Base-by-base conservation (phyloP, 148 eudicot species). In the Rhododendron griersonianum region DNA sequence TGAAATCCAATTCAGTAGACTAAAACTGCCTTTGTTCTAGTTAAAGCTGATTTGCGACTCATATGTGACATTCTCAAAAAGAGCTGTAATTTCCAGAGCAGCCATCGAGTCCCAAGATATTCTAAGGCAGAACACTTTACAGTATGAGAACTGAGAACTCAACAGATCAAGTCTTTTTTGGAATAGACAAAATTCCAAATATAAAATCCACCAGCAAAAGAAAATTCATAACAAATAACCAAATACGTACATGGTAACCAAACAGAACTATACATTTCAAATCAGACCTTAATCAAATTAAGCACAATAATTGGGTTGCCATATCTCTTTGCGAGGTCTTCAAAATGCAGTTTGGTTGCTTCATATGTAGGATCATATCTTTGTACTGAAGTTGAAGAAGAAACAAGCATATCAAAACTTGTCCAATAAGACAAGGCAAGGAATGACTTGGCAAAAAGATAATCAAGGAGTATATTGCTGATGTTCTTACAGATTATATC, bases 351-450 rank as follows among this genome's bases (percentile, higher is more conserved):
- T 86, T 89, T 94, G 80, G 99, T 95, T 86, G 99, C 95, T 91
- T 98, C 99, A 90, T 98, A 95, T 48, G 98, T 98, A 87, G 98
- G 98, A 90, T 98, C 98, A 90, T 95, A 97, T 92, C 99, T 94
- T 93, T 97, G 99, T 90, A 98, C 99, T 95, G 90, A 90, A 87
- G 87, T 86, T 39, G 81, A 84, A 88, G 50, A 81, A n/a, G 53
- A 83, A 80, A 83, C 78, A 84, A 76, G 30, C 16, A 84, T 75
- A 84, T 80, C 53, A 63, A 5, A 14, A 79, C 28, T 23, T 51
- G 28, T 28, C 44, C 84, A 47, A 50, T 41, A 61, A 65, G 25
- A 86, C 80, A 30, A 39, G 71, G 84, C 19, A 69, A 47, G 37
- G 69, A 80, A 33, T 41, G 47, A 50, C 48, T 18, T 55, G 14